These are phyloP conservation scores for Crithidia expoeki DNA, from an alignment of 208 protist species.

Conservation along the genomic window DNA sequence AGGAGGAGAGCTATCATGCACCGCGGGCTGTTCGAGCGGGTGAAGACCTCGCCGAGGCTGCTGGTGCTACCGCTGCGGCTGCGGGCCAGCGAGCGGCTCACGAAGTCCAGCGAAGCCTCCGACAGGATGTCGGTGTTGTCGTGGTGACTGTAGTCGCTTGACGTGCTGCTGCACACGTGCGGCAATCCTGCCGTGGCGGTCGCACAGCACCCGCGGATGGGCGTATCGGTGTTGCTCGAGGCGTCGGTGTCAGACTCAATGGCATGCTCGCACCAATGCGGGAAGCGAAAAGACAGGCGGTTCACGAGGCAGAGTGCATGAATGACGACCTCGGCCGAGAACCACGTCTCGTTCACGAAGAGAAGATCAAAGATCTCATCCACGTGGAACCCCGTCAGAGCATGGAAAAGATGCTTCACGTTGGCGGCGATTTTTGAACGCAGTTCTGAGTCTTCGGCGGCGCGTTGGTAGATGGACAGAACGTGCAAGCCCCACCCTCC, in stretches of 20 bases:
- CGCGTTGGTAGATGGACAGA: constrained; percentile 10
- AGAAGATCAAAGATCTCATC: constrained; percentile 47
- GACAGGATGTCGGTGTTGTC: constrained; percentile 8
- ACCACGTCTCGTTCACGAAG: constrained; percentile 39
- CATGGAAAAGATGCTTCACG: constrained; percentile 22
- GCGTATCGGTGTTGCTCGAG: constrained; percentile 14
- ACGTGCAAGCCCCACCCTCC: constrained; percentile 1
- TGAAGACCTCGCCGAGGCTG: constrained; percentile 31
- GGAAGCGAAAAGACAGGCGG: constrained; percentile 40
- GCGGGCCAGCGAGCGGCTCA: constrained; percentile 9
- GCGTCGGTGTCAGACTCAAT: constrained; percentile 9
- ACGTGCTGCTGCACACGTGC: constrained; percentile 36
- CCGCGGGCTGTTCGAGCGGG: constrained; percentile 33
- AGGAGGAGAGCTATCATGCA: constrained; percentile 41
- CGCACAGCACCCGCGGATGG: background rate
- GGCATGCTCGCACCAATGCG: constrained; percentile 25
- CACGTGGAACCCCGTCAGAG: constrained; percentile 29
- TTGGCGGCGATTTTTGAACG: constrained; percentile 19
- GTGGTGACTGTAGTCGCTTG: constrained; percentile 23
- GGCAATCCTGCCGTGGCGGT: background rate
- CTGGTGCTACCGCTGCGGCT: constrained; percentile 21
- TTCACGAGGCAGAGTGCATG: constrained; percentile 51
- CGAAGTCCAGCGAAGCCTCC: background rate
- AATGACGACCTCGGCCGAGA: constrained; percentile 40
- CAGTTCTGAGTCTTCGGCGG: constrained; percentile 21